Percentiles rank a stretch among this genome's conserved stretches.
Evolutionary conservation across 177 flowering plant genomes (phyloP).

Genomic region (Vitis hybrid): DNA sequence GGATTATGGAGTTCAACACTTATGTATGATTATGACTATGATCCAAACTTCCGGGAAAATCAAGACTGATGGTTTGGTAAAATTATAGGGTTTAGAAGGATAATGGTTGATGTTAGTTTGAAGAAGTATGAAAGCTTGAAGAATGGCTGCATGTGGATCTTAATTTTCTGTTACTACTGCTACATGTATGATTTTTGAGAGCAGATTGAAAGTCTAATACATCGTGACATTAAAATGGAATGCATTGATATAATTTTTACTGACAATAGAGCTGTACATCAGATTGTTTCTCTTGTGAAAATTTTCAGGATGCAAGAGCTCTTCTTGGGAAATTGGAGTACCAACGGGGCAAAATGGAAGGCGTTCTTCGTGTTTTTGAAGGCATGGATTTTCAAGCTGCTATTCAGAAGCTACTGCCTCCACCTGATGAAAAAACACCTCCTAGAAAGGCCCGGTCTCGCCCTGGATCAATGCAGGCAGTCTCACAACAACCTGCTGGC

Average conservation of each 20-base stretch:
- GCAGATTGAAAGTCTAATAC: too few relatives aligned
- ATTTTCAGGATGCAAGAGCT: constrained; percentile 87
- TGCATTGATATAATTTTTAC: background rate
- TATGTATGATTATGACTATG: too few relatives aligned
- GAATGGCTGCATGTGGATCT: too few relatives aligned
- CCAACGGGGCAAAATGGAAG: constrained; percentile 89
- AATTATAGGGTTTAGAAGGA: too few relatives aligned
- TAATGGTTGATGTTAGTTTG: too few relatives aligned
- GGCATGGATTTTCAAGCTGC: constrained; percentile 96
- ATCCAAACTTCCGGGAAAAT: too few relatives aligned
- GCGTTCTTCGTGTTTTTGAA: constrained; percentile 91
- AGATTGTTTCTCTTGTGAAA: background rate
- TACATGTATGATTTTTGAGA: too few relatives aligned
- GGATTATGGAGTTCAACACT: too few relatives aligned
- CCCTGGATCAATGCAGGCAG: constrained; percentile 44
- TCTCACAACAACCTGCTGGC: constrained; percentile 79
- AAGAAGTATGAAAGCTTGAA: too few relatives aligned
- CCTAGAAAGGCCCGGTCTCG: constrained; percentile 56
- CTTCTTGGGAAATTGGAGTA: constrained; percentile 96
- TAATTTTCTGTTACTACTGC: too few relatives aligned
- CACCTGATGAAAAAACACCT: constrained; percentile 45
- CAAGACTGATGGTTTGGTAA: too few relatives aligned
- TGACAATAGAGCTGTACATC: background rate
- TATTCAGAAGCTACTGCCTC: constrained; percentile 67
- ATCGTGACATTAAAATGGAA: too few relatives aligned